Evolutionary conservation across 2,329 filamentous ascomycete genomes (phyloP).

Genomic region (Ascochyta lentis): DNA sequence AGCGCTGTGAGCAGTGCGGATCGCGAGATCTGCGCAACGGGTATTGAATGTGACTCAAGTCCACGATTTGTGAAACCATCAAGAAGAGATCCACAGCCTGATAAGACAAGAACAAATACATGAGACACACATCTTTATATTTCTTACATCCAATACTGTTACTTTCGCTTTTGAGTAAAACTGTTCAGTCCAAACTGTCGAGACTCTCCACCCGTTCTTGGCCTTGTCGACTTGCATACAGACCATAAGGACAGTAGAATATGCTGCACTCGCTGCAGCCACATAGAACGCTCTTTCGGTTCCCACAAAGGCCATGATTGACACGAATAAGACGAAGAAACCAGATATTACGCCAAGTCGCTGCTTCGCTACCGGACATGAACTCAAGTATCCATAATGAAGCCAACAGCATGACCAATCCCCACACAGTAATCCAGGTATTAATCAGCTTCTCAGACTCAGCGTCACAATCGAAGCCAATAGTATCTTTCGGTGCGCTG

Average conservation of each 20-base stretch:
- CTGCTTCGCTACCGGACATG: background rate
- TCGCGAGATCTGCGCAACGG: background rate
- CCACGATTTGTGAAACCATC: background rate
- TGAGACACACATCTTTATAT: too few species aligned
- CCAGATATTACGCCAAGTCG: background rate
- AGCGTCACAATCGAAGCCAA: background rate
- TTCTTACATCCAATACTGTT: too few species aligned
- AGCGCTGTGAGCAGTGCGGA: background rate
- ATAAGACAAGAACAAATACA: too few species aligned
- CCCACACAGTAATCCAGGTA: background rate
- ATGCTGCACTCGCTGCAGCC: background rate
- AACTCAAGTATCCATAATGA: background rate
- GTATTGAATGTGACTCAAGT: background rate
- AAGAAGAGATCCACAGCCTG: background rate
- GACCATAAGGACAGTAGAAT: background rate
- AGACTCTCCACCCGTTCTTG: background rate
- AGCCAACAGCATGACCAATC: background rate
- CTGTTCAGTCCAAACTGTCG: background rate
- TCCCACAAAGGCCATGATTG: background rate
- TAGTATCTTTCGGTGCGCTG: background rate
- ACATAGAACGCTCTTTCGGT: background rate
- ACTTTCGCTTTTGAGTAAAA: too few species aligned
- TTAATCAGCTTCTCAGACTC: background rate
- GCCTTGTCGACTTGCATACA: background rate
- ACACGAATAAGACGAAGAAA: background rate